These are phyloP conservation scores for Trypanosoma mega DNA, from an alignment of 208 protist genomes.

Conservation along the genomic window DNA sequence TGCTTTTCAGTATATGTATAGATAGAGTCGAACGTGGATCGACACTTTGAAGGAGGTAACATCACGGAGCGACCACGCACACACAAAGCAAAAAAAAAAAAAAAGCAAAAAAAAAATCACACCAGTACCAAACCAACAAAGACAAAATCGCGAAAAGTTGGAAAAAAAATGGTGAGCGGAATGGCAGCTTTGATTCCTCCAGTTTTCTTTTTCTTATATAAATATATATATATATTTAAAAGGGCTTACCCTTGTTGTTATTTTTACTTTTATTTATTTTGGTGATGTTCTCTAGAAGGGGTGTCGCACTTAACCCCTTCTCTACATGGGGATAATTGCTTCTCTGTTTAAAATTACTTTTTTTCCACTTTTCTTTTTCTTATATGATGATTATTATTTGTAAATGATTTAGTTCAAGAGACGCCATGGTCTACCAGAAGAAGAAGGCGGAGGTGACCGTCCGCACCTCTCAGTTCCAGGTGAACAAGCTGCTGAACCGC, in stretches of 20 bases:
- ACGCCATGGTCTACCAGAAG: constrained; percentile 90
- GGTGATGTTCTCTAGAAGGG: neutral
- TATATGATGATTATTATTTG: constrained; percentile 10
- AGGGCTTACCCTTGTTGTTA: neutral
- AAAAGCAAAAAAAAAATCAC: too few relatives aligned
- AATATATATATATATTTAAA: neutral
- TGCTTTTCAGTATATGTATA: too few relatives aligned
- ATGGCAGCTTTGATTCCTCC: too few relatives aligned
- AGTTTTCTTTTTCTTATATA: neutral
- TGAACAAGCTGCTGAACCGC: constrained; percentile 98
- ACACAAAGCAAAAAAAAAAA: too few relatives aligned
- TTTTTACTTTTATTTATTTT: constrained; percentile 6
- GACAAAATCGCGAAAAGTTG: too few relatives aligned
- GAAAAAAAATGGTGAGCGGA: too few relatives aligned
- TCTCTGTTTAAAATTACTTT: constrained; percentile 10
- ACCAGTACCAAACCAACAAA: too few relatives aligned
- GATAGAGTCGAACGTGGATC: too few relatives aligned
- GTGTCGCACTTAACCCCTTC: neutral
- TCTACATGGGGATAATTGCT: neutral
- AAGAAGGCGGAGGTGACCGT: constrained; percentile 91
- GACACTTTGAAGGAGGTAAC: too few relatives aligned
- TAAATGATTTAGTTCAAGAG: constrained; percentile 34
- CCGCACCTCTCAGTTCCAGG: constrained; percentile 98
- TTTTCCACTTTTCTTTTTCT: constrained; percentile 12
- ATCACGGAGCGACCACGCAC: too few relatives aligned